A percentile compares a stretch with the other conserved stretches of the same genome.
Evolutionary conservation across 495 filamentous ascomycete species (phyloP).

Genomic region (Sordaria brevicollis): DNA sequence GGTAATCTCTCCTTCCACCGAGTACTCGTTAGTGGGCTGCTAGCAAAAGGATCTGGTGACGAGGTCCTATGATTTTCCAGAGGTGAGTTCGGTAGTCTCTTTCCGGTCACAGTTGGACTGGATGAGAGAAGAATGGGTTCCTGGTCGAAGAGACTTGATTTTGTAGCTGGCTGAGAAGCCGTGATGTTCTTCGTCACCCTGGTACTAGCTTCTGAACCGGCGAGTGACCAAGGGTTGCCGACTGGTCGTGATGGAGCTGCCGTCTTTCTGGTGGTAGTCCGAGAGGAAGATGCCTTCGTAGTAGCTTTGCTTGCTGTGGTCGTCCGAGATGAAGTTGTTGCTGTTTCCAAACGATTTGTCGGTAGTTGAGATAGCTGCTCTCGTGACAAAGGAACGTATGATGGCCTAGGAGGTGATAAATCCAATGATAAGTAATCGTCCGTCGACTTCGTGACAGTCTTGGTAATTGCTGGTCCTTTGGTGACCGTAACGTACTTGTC

Average conservation of each 20-base stretch:
- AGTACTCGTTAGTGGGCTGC: neutral
- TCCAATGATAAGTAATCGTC: neutral
- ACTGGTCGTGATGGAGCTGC: conserved; percentile 5
- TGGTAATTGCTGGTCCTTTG: conserved; percentile 12
- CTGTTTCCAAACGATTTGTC: neutral
- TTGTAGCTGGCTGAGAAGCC: conserved; percentile 1
- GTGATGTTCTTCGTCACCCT: conserved; percentile 15
- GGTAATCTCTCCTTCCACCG: neutral
- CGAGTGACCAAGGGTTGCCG: conserved; percentile 34
- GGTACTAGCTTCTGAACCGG: conserved; percentile 28
- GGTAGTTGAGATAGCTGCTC: neutral
- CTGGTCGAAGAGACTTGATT: neutral
- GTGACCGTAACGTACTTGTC: conserved; percentile 30
- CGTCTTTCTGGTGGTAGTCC: conserved; percentile 5
- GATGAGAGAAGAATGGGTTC: conserved; percentile 35
- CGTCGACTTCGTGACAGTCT: neutral
- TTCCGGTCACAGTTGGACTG: conserved; percentile 23
- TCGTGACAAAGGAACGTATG: neutral
- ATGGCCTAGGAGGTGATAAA: neutral
- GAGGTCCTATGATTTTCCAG: conserved; percentile 2
- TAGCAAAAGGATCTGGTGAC: conserved; percentile 30
- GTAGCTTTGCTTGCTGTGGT: neutral
- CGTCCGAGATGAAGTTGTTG: neutral
- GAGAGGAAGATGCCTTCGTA: neutral
- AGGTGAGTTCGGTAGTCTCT: conserved; percentile 1